Base-by-base conservation (phyloP, 768 basidiomycete genomes). In the Russula vinacea region DNA sequence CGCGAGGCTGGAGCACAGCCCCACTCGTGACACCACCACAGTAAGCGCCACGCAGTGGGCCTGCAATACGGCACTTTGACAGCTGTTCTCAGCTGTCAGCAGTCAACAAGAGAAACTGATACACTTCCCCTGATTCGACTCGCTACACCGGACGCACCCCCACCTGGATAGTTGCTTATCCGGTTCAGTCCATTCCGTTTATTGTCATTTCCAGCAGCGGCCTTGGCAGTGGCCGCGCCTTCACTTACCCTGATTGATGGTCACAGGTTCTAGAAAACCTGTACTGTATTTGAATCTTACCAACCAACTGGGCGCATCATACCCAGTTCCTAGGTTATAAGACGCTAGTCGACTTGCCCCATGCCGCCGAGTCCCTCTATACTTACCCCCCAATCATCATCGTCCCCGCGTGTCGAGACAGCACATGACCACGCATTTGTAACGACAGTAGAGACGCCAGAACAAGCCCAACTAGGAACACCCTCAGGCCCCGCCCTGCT, bases 401-500 rank as follows among this genome's bases (percentile, higher is more conserved):
- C 35, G 8, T n/a, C 1, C 19, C 0, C 29, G 29, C 29, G 29
- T 5, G 19, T 35, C 19, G 59, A 57, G 33, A 17, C 39, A n/a
- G 39, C 42, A 52, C 40, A 65, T 51, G 37, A 47, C 54, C 47
- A 42, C 33, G 35, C 55, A 9, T 17, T n/a, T 32, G 17, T 42
- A 32, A 40, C n/a, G 5, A 42, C n/a, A 65, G 50, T 17, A 45
- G 59, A 56, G 22, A 29, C 60, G 40, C 42, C 55, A 16, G 49
- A 61, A 47, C 64, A 39, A 16, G 11, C 55, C 55, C 59, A 61
- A 52, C 24, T 24, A 19, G 64, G 49, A 39, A 39, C 49, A 14
- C 19, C 17, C 16, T 39, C 55, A 26, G 16, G 22, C 24, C n/a
- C 29, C 45, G 1, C 64, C 33, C 26, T 19, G 45, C 33, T 39